Conservation (phyloP, 2,329 filamentous ascomycete species). For the Sporothrix humicola region DNA sequence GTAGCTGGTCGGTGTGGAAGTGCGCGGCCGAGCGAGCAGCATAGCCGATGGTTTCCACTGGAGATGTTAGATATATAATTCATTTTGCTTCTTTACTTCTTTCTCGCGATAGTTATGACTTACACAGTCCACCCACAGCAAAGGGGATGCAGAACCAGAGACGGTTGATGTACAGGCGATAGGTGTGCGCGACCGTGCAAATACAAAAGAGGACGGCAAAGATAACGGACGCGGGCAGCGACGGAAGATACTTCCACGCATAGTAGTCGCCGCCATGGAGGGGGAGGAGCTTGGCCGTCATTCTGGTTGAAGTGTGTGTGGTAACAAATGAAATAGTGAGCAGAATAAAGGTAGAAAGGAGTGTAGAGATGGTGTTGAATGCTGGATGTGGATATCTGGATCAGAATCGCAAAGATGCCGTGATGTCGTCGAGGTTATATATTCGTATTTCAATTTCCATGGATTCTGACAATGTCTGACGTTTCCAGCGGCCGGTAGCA, state of each 20-base stretch:
- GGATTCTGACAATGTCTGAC: not conserved
- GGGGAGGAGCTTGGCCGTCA: not conserved
- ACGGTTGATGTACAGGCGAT: slow-evolving; percentile 25
- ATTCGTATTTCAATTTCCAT: not conserved
- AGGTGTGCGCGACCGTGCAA: slow-evolving; percentile 26
- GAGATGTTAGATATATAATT: not conserved
- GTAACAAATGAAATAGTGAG: too few species aligned
- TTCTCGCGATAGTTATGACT: not conserved
- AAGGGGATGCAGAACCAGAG: slow-evolving; percentile 35
- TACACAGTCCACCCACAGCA: slow-evolving; percentile 32
- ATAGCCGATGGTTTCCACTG: slow-evolving; percentile 35
- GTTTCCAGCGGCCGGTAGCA: not conserved
- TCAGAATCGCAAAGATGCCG: not conserved
- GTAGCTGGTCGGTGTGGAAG: slow-evolving; percentile 39
- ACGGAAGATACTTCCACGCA: slow-evolving; percentile 31
- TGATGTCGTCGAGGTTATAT: not conserved
- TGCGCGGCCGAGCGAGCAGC: slow-evolving; percentile 38
- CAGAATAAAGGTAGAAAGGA: not conserved
- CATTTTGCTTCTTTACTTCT: not conserved
- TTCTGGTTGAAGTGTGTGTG: not conserved
- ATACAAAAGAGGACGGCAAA: slow-evolving; percentile 30
- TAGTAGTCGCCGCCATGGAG: slow-evolving; percentile 8
- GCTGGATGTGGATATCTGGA: not conserved
- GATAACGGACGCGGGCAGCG: slow-evolving; percentile 30
- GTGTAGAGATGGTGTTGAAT: not conserved